Base-by-base conservation (phyloP, 2,329 filamentous ascomycete species). In the Madurella mycetomatis region DNA sequence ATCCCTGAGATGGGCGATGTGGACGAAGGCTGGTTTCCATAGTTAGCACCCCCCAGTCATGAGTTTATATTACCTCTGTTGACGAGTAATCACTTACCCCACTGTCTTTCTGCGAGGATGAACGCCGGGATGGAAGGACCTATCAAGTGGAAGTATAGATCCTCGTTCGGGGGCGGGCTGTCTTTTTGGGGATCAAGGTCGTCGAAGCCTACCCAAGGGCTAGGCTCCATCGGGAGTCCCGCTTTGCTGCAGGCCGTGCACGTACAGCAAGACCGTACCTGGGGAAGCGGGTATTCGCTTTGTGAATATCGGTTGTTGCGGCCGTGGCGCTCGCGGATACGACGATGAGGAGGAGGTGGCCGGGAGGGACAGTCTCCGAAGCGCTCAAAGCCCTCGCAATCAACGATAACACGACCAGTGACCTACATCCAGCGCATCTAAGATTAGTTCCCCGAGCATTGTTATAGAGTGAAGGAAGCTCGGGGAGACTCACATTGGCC, bases 61-160 rank as follows among this genome's bases (percentile, higher is more conserved):
- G 39, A n/a, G 11, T 25, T 7, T 25, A 7, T 25, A 25, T 25
- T 25, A 7, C 7, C 25, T 25, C 7, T 25, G 25, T 7, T 25
- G 25, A 7, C 25, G 4, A 25, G 25, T 25, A 25, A 25, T 25
- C 25, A 40, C 54, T 73, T 67, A 17, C 72, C 74, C 76, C 76
- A 79, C 15, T 69, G 69, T 2, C 76, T 68, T 49, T 74, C 70
- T 11, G 69, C 67, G 5, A 78, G 69, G 52, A 79, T 66, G 59
- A 78, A 79, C 0, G 73, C 76, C 0, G 74, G 70, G 43, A 79
- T 72, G n/a, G 70, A 67, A 44, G 76, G 75, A 43, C 67, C 71
- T 48, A 74, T 62, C 16, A 74, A 67, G 2, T 73, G 62, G 57
- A 72, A 77, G 65, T 76, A 79, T 5, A 78, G 64, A 3, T 77